Evolutionary conservation across 2,329 filamentous ascomycete species (phyloP).

Genomic region (Dryadomyces quercivorus): DNA sequence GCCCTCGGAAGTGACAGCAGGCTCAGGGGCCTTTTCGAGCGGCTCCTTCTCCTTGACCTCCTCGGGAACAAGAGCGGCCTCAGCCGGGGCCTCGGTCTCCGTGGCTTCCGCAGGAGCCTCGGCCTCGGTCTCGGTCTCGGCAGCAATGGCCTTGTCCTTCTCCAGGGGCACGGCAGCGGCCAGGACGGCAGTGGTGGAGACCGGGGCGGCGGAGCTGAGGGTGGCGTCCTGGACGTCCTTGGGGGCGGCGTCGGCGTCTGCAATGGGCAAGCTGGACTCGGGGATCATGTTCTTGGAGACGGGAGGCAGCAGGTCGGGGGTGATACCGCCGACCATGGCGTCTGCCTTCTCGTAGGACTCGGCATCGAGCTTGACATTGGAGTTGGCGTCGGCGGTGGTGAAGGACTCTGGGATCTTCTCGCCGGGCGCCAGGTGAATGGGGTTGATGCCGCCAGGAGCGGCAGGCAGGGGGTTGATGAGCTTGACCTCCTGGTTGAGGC

Average conservation of each 20-base stretch:
- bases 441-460: constrained; percentile 57
- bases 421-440: constrained; percentile 65
- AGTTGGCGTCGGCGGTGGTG: constrained; percentile 55
- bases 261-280: constrained; percentile 67
- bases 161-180: constrained; percentile 55
- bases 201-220: constrained; percentile 40
- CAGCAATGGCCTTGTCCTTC: constrained; percentile 27
- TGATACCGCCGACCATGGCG: constrained; percentile 37
- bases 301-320: constrained; percentile 36
- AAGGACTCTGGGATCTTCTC: constrained; percentile 66
- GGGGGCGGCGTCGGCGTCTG: constrained; percentile 17
- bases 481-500: constrained; percentile 40
- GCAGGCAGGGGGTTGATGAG: constrained; percentile 49
- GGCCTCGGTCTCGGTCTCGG: not conserved
- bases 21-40: constrained; percentile 39
- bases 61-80: constrained; percentile 52
- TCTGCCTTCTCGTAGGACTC: constrained; percentile 78
- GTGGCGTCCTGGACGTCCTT: constrained; percentile 24
- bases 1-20: constrained; percentile 15
- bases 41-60: constrained; percentile 63
- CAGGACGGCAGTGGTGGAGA: constrained; percentile 55
- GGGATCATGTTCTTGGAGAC: constrained; percentile 58
- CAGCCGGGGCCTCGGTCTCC: constrained; percentile 50
- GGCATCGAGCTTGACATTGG: constrained; percentile 65
- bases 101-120: constrained; percentile 49